Conservation (phyloP, 2,329 filamentous ascomycete species). For the Ophiostoma pallidulum region DNA sequence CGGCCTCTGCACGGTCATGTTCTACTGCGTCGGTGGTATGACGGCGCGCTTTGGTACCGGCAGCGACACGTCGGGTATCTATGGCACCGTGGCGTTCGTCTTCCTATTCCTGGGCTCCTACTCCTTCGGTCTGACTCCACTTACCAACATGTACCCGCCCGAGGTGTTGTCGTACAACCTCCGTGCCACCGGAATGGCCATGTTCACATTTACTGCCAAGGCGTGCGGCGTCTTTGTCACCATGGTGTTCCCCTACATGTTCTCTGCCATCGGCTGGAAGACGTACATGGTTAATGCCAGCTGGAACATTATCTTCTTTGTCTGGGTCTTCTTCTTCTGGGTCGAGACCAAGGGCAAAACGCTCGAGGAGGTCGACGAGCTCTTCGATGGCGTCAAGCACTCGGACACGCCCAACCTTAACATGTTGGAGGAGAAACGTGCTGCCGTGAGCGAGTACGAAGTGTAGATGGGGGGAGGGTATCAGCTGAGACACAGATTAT, state of each 20-base stretch:
- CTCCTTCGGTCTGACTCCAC: slow-evolving; percentile 39
- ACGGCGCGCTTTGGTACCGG: slow-evolving; percentile 29
- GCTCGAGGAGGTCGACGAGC: slow-evolving; percentile 32
- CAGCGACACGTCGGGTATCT: slow-evolving; percentile 2
- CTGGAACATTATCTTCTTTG: slow-evolving; percentile 27
- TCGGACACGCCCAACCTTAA: slow-evolving; percentile 24
- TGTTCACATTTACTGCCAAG: slow-evolving; percentile 33
- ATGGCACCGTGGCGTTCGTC: slow-evolving; percentile 35
- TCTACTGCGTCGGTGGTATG: slow-evolving; percentile 29
- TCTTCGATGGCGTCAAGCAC: slow-evolving; percentile 31
- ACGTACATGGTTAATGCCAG: slow-evolving; percentile 39
- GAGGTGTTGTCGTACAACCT: slow-evolving; percentile 32
- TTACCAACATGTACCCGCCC: slow-evolving; percentile 35
- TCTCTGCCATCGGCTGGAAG: slow-evolving; percentile 39
- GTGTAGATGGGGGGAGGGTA: not conserved
- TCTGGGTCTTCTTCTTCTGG: not conserved
- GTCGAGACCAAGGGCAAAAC: not conserved
- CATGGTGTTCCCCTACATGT: slow-evolving; percentile 34
- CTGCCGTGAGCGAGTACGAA: slow-evolving; percentile 1
- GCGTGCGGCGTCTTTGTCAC: slow-evolving; percentile 36
- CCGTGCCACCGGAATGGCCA: slow-evolving; percentile 33
- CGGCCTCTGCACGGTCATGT: slow-evolving; percentile 12
- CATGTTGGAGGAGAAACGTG: not conserved
- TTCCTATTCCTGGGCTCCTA: slow-evolving; percentile 46
- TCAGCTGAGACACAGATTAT: too few species aligned